Evolutionary conservation across 1,284 basidiomycete species (phyloP), one percentile per base, ranked within the genome.

Genomic region (Sporisorium scitamineum): DNA sequence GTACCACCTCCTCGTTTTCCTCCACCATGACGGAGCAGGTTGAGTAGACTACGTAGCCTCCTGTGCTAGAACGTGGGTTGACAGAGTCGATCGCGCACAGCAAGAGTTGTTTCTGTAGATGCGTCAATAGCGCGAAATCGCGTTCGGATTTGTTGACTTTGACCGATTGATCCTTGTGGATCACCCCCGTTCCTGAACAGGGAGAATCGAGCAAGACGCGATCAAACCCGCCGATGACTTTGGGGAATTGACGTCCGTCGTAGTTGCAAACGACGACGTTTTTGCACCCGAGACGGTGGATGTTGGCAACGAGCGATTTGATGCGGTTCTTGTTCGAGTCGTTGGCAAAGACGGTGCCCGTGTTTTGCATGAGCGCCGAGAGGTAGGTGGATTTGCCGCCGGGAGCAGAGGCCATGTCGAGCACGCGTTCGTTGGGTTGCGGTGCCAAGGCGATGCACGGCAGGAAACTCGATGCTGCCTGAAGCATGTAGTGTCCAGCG

Each of bases 401-500:
- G 0, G 97, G 97, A 0, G 97, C 95, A 54, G 94, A 96, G 2
- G 96, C 95, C 97, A 99, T 99, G 86, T 99, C 97, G 66, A 99
- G 89, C 5, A 98, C 91, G 27, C 95, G 92, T 86, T 99, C 97
- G 74, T 93, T 90, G 1, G 95, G 94, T 83, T 96, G 93, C 18
- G 97, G 97, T 22, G 91, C 89, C 41, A 99, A 91, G 1, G 97
- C 94, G 78, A 99, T 95, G 80, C 98, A 96, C 47, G 97, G 97
- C n/a, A 99, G 89, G 89, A 99, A 98, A 0, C 95, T 98, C 7
- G 95, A 97, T 5, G 97, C 97, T 5, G 97, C 94, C 88, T 99
- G 97, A 20, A 99, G 92, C 94, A 99, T 99, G 88, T 99, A 99
- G 86, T 99, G 95, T 3, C 97, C 97, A 0, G 96, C 95, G 39